These are phyloP conservation scores for Aspergillus quadrilineatus DNA, from an alignment of 2,329 filamentous ascomycete genomes.

Conservation along the genomic window DNA sequence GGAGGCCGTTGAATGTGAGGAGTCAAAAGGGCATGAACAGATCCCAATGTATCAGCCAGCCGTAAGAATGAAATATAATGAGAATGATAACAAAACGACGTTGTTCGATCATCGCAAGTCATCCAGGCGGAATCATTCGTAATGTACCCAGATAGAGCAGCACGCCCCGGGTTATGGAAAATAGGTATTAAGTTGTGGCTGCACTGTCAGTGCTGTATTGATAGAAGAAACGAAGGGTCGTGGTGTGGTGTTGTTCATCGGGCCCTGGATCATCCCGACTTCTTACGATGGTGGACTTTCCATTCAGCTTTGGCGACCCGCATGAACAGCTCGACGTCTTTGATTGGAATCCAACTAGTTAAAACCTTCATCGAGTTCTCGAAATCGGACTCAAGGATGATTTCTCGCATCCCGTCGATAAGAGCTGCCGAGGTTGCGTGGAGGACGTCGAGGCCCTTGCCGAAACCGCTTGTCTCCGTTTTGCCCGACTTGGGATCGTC, in stretches of 20 bases:
- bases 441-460: conserved; percentile 75
- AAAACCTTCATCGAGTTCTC: conserved; percentile 97
- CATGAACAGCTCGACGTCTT: conserved; percentile 92
- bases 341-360: conserved; percentile 89
- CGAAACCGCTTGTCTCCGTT: conserved; percentile 41
- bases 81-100: conserved; percentile 11
- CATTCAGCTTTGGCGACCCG: conserved; percentile 84
- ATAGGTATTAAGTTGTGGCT: conserved; percentile 1
- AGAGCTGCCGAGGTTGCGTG: conserved; percentile 88
- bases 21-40: neutral
- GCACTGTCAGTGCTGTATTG: neutral
- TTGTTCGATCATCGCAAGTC: conserved; percentile 18
- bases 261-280: conserved; percentile 13
- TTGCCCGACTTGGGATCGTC: conserved; percentile 34
- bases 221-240: neutral
- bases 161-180: neutral
- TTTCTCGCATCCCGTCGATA: conserved; percentile 84
- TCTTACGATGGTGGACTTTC: conserved; percentile 63
- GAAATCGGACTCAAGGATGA: conserved; percentile 89
- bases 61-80: conserved; percentile 8
- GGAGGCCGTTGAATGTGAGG: neutral
- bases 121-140: conserved; percentile 16
- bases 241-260: neutral
- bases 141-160: neutral
- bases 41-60: conserved; percentile 2